A percentile compares a stretch with the other conserved stretches of the same genome.
These are phyloP conservation scores for Talaromyces thailandensis DNA, from an alignment of 495 filamentous ascomycete genomes.

Conservation along the genomic window DNA sequence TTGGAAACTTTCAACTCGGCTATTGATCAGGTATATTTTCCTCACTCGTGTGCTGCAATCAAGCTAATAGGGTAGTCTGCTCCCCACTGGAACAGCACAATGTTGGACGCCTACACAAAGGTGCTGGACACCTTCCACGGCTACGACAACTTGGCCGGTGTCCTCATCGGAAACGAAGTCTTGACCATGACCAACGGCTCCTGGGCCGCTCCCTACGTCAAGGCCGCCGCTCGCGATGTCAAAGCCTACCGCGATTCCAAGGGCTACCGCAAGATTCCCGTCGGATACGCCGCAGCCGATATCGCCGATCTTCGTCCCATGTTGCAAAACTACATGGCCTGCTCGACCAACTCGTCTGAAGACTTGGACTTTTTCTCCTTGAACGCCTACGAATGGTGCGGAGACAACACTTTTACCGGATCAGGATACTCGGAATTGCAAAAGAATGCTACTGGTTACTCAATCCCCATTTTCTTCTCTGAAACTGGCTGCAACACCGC, in stretches of 20 bases:
- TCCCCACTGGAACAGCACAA: constrained; percentile 60
- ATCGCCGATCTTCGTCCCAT: constrained; percentile 72
- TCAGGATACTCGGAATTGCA: constrained; percentile 67
- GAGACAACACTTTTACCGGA: constrained; percentile 47
- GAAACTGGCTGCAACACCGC: constrained; percentile 71
- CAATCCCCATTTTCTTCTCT: constrained; percentile 78
- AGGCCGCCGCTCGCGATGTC: constrained; percentile 70
- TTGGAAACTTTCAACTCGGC: constrained; percentile 76
- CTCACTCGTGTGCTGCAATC: not conserved
- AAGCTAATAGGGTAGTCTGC: constrained; percentile 12
- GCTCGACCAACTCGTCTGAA: constrained; percentile 57
- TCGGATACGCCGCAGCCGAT: constrained; percentile 88
- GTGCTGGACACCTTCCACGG: constrained; percentile 73
- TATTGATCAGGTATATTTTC: constrained; percentile 55
- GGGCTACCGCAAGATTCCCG: constrained; percentile 71
- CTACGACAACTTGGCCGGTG: constrained; percentile 72
- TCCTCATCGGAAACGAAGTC: constrained; percentile 86
- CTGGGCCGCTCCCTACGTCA: constrained; percentile 67
- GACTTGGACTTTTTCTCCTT: constrained; percentile 75
- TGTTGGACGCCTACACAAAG: constrained; percentile 53
- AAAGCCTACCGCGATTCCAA: constrained; percentile 73
- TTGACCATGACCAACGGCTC: constrained; percentile 49
- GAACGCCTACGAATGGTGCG: constrained; percentile 88
- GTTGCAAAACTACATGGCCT: constrained; percentile 84
- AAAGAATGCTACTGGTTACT: constrained; percentile 46